Base-by-base conservation (phyloP, 2,329 filamentous ascomycete genomes). In the Talaromyces sp. region DNA sequence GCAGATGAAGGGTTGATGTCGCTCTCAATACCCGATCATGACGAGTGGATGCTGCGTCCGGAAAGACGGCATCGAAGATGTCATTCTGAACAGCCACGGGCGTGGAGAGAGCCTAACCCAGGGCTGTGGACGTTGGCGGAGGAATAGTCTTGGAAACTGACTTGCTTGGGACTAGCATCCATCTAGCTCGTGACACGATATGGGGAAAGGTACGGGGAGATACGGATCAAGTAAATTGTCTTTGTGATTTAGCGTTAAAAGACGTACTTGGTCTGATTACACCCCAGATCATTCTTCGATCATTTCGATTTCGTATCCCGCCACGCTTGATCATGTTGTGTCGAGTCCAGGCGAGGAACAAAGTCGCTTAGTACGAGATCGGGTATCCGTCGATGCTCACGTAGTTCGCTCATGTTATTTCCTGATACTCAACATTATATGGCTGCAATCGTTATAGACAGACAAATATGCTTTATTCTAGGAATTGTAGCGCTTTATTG, bases 31-130 rank as follows among this genome's bases (percentile, higher is more conserved):
- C n/a, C 40, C 14, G 35, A 33, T 23, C 37, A 16, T 9, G 23
- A 60, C 16, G 57, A 62, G 12, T 56, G 37, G 58, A 40, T 52
- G 37, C 57, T 46, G 59, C 58, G 66, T n/a, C 63, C 61, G 3
- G 70, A 69, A 23, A 68, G 70, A 58, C 68, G 70, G 5, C 73
- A 76, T 68, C 68, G 73, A 18, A 69, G 75, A 58, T 74, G 73
- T 60, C 75, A 77, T 66, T 76, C 75, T 12, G 74, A 76, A 59
- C 72, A 75, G 61, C 75, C 75, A 25, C 69, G 73, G 42, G 67
- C 73, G 28, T 77, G 75, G 75, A 73, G 70, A 42, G 68, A 70
- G 44, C 75, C 75, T 4, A 75, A 73, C 60, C 69, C 71, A 48
- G 68, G 68, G 46, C 61, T 77, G 60, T 77, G 74, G 74, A 72